Base-by-base conservation (phyloP, 768 basidiomycete genomes). In the Tricholoma hemisulphureum region DNA sequence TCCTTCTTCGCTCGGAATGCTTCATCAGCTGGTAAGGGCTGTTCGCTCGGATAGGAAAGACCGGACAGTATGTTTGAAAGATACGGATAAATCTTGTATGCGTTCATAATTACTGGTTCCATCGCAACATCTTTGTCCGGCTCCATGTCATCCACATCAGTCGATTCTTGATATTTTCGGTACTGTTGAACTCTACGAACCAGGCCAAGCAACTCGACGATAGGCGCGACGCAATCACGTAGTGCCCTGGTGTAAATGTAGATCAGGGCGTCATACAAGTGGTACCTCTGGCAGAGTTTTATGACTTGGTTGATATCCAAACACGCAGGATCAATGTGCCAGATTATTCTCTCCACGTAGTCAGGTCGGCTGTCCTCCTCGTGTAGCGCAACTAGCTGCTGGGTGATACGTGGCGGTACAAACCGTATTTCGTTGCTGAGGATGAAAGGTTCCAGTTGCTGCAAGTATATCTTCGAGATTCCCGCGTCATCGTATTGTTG, bases 231-330 rank as follows among this genome's bases (percentile, higher is more conserved):
- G 58, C 89, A 97, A 68, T 99, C 97, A 59, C 77, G 80, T 63
- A 99, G 73, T 3, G 95, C 93, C 46, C 88, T 83, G 9, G 89
- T 96, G 71, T 95, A 96, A 34, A 98, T 87, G 69, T 97, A 95
- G 57, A 96, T 88, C 57, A 98, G 82, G 0, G 96, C 95, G 65
- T 98, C 96, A 75, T 93, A 97, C 4, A 98, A 83, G 24, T 81
- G 81, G 66, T 94, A 83, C 57, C 73, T 80, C 70, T 93, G 89
- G 66, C 97, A 99, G 4, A 99, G 79, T 23, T 72, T 80, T 62
- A 98, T 89, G 4, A 89, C 89, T 73, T 98, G 96, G 66, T 98
- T 91, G 73, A 98, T 87, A 67, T 99, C 97, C 58, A 99, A 75
- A 63, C 88, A 92, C 2, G 83, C 75, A 1, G 96, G 94, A 63